Evolutionary conservation across 331 rosid genomes (phyloP).

Genomic region (Erythrophleum ivorense): DNA sequence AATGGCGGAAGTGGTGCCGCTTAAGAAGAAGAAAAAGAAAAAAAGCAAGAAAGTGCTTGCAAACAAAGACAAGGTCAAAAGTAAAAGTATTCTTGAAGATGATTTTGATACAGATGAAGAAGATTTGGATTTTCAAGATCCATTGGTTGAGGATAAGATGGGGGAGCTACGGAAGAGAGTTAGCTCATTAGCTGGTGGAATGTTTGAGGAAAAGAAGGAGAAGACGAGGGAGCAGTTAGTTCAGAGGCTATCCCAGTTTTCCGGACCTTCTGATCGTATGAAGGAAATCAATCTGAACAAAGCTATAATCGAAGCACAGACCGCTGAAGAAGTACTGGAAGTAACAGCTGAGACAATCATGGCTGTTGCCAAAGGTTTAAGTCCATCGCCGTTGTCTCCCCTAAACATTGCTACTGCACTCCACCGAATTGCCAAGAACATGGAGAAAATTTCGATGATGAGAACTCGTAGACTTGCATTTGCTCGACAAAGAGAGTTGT

Average conservation of each 20-base stretch:
- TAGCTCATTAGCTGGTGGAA: constrained; percentile 52
- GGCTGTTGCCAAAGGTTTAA: constrained; percentile 68
- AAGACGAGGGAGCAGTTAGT: constrained; percentile 55
- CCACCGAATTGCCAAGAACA: constrained; percentile 68
- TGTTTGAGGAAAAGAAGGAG: constrained; percentile 53
- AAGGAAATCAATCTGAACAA: constrained; percentile 60
- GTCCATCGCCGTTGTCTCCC: constrained; percentile 67
- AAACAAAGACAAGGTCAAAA: constrained; percentile 37
- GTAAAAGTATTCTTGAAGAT: constrained; percentile 20
- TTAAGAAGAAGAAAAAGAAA: constrained; percentile 41
- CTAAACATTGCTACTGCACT: constrained; percentile 68
- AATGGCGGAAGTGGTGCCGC: constrained; percentile 46
- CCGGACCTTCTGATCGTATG: constrained; percentile 61
- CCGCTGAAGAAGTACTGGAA: constrained; percentile 62
- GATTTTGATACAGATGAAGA: constrained; percentile 45
- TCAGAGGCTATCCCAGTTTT: constrained; percentile 52
- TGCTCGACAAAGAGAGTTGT: constrained; percentile 70
- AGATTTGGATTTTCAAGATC: constrained; percentile 23
- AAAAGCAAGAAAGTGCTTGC: constrained; percentile 21
- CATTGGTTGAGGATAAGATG: constrained; percentile 21
- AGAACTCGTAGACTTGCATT: constrained; percentile 60
- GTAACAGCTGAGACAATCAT: constrained; percentile 51
- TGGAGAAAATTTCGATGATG: constrained; percentile 61
- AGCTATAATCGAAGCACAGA: constrained; percentile 59
- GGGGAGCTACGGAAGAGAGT: constrained; percentile 41